Percentiles rank a stretch among this genome's conserved stretches.
Conservation (phyloP, 129 eudicot species). For the Kitagawia praeruptora region DNA sequence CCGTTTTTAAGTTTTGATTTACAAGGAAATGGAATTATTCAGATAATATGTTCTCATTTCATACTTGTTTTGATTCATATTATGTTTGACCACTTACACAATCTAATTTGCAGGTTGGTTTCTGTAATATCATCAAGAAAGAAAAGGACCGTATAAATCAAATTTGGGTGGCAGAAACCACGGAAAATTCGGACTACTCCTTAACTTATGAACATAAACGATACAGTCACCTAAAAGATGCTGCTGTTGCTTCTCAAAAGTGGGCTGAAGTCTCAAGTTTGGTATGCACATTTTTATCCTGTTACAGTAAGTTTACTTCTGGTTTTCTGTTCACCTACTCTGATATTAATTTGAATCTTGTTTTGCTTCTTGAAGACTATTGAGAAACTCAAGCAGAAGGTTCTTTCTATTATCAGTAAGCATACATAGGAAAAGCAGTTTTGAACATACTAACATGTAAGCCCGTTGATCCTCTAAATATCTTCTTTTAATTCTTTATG, state of each 20-base stretch:
- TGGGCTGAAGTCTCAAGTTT: constrained; percentile 50
- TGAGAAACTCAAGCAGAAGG: constrained; percentile 47
- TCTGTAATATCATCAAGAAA: constrained; percentile 64
- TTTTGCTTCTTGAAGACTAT: constrained; percentile 37
- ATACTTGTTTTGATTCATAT: background rate
- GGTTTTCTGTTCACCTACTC: background rate
- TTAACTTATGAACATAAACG: constrained; percentile 44
- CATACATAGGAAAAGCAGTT: constrained; percentile 11
- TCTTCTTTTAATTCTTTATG: background rate
- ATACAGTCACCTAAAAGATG: constrained; percentile 50
- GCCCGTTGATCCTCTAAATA: background rate
- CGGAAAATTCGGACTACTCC: constrained; percentile 66
- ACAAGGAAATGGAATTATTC: background rate
- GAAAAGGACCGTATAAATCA: constrained; percentile 50
- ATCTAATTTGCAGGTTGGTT: constrained; percentile 54
- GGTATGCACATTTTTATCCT: constrained; percentile 36
- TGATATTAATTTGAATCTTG: background rate
- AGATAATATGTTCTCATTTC: background rate
- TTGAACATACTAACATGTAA: background rate
- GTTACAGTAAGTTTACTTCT: background rate
- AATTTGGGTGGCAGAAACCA: constrained; percentile 92
- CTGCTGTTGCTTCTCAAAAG: constrained; percentile 46
- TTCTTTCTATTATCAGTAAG: constrained; percentile 46
- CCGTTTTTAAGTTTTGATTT: background rate
- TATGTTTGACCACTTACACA: background rate